phyloP scores from a whole-genome alignment of 1,139 yeast genomes.

The Taiozyma onychis region DNA sequence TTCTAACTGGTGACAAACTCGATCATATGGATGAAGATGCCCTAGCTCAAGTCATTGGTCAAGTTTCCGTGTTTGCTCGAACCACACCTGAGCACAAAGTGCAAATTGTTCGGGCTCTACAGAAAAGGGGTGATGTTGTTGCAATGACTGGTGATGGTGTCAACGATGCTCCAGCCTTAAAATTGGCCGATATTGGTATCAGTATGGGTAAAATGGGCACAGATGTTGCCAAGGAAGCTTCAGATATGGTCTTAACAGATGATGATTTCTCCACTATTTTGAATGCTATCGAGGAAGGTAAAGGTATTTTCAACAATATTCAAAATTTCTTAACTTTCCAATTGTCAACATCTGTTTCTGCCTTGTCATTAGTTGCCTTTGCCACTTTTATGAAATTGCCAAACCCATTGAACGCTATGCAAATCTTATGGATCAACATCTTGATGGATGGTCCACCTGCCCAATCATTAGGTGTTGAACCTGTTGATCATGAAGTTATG shows the following conservation, averaged over 20 bases:
- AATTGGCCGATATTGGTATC: constrained; percentile 94
- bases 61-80: constrained; percentile 90
- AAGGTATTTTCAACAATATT: constrained; percentile 90
- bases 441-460: constrained; percentile 99
- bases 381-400: constrained; percentile 84
- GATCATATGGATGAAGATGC: constrained; percentile 67
- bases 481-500: constrained; percentile 95
- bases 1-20: constrained; percentile 78
- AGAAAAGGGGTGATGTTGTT: constrained; percentile 88
- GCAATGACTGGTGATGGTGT: constrained; percentile 99
- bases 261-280: constrained; percentile 93
- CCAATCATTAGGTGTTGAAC: constrained; percentile 94
- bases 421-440: constrained; percentile 93
- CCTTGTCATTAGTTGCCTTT: constrained; percentile 80
- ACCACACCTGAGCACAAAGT: constrained; percentile 97
- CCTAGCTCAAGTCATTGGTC: constrained; percentile 66
- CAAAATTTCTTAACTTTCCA: constrained; percentile 94
- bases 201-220: constrained; percentile 97
- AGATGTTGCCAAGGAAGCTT: constrained; percentile 97
- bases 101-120: constrained; percentile 84
- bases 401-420: constrained; percentile 98
- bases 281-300: constrained; percentile 93
- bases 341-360: constrained; percentile 92
- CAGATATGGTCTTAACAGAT: constrained; percentile 95
- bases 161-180: constrained; percentile 97